Evolutionary conservation across 2,329 filamentous ascomycete species (phyloP), one percentile per base, ranked within the genome.

Genomic region (Albophoma yamanashiensis): DNA sequence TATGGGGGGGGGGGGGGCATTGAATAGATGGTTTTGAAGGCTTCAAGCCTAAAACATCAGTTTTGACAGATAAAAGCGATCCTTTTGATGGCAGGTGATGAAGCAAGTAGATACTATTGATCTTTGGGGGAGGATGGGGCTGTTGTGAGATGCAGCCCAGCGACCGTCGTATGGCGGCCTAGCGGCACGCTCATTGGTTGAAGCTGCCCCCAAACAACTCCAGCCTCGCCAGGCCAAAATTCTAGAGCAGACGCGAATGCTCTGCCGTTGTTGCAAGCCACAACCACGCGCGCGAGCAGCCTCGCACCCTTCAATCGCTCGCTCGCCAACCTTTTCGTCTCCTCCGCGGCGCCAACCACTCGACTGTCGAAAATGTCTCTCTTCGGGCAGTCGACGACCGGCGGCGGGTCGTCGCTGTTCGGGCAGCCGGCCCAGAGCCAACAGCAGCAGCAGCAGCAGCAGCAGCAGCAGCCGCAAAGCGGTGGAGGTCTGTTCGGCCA

Each of bases 401-500:
- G 63, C 59, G 66, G 68, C 43, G 61, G 62, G 55, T 65, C 64
- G 57, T 60, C 59, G 47, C 60, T 67, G 55, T 68, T 68, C 40
- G 57, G 57, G 31, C 42, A 52, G 42, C 42, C 65, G 56, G 64
- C 64, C 17, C 57, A 58, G 31, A 67, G 64, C 56, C 67, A 66
- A 55, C 61, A 63, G 52, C 52, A 56, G 50, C 70, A 71, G 42
- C 55, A 59, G 22, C 58, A 60, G 22, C 58, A 60, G 20, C 63
- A 65, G 62, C 50, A 60, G 53, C 55, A 31, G 20, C 63, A 65
- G 62, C 50, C 59, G 53, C 55, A 62, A 14, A 62, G 64, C 39
- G 68, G 68, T 53, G 69, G 71, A 50, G 68, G 72, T 27, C 62
- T 74, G 38, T 76, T 76, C 60, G 70, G 70, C 55, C 70, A 72